These are phyloP conservation scores for Prunus campanulata DNA, from an alignment of 306 rosid genomes.

Conservation along the genomic window DNA sequence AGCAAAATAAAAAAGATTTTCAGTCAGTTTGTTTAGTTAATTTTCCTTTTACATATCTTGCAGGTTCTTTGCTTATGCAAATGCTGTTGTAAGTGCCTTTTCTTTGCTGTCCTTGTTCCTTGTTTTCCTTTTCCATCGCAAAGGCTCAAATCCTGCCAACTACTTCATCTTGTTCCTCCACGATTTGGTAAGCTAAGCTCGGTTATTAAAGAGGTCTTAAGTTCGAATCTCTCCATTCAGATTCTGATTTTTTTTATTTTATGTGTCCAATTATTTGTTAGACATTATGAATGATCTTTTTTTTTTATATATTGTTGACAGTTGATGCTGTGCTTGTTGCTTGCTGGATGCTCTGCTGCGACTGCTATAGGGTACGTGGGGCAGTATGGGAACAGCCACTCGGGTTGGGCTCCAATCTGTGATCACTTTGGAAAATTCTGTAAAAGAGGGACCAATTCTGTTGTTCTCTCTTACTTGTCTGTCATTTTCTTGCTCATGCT, in stretches of 20 bases:
- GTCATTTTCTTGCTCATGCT: conserved; percentile 34
- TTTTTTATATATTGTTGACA: conserved; percentile 2
- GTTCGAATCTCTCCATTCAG: neutral
- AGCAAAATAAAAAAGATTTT: no score
- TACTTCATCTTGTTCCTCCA: conserved; percentile 43
- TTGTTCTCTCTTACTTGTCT: conserved; percentile 47
- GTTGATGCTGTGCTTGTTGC: conserved; percentile 35
- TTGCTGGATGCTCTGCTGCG: conserved; percentile 47
- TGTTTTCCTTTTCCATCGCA: conserved; percentile 19
- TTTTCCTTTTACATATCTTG: neutral
- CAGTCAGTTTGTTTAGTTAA: neutral
- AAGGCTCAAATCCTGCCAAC: conserved; percentile 24
- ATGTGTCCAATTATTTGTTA: neutral
- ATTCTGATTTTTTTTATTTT: neutral
- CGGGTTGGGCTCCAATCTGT: conserved; percentile 57
- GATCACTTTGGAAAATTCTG: conserved; percentile 40
- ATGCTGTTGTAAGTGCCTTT: conserved; percentile 44
- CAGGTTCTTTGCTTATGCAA: conserved; percentile 52
- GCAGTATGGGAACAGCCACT: conserved; percentile 41
- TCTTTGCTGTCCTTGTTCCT: conserved; percentile 27
- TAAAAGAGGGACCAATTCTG: conserved; percentile 21
- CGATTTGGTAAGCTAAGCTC: conserved; percentile 43
- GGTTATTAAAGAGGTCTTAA: neutral
- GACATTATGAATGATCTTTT: neutral
- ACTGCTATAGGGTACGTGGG: conserved; percentile 54